phyloP scores from a whole-genome alignment of 129 eudicot genomes.

The Pulicaria dysenterica region DNA sequence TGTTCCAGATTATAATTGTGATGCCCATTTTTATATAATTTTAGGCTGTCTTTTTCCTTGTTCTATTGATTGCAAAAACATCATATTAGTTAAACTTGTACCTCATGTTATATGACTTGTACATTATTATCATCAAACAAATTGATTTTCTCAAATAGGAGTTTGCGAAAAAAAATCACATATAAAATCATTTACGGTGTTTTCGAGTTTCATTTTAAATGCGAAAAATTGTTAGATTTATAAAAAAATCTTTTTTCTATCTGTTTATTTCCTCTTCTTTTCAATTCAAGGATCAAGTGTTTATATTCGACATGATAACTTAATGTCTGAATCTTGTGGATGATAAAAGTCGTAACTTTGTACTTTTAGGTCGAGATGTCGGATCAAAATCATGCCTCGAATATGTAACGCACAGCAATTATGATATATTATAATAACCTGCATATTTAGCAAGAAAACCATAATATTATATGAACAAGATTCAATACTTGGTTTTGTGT shows the following conservation, averaged over 20 bases:
- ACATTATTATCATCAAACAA: neutral
- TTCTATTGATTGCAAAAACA: conserved; percentile 28
- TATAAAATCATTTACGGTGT: neutral
- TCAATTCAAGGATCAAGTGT: too few species aligned
- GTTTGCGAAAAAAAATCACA: too few species aligned
- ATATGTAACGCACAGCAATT: too few species aligned
- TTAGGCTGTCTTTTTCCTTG: conserved; percentile 32
- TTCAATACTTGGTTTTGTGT: too few species aligned
- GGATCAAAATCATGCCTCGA: too few species aligned
- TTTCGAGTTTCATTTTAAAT: neutral
- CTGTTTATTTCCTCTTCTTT: too few species aligned
- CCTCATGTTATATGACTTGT: neutral
- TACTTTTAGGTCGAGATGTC: too few species aligned
- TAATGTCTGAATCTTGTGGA: too few species aligned
- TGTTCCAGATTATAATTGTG: conserved; percentile 18
- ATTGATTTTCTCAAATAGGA: neutral
- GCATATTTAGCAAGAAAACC: too few species aligned
- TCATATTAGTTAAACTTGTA: conserved; percentile 17
- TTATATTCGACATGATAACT: neutral
- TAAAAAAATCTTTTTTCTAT: too few species aligned
- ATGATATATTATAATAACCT: too few species aligned
- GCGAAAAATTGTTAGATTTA: neutral
- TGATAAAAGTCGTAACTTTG: neutral
- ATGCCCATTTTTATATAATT: conserved; percentile 2
- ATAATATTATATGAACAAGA: too few species aligned